Base-by-base conservation (phyloP, 2,329 filamentous ascomycete genomes). In the Sporothrix brasiliensis region DNA sequence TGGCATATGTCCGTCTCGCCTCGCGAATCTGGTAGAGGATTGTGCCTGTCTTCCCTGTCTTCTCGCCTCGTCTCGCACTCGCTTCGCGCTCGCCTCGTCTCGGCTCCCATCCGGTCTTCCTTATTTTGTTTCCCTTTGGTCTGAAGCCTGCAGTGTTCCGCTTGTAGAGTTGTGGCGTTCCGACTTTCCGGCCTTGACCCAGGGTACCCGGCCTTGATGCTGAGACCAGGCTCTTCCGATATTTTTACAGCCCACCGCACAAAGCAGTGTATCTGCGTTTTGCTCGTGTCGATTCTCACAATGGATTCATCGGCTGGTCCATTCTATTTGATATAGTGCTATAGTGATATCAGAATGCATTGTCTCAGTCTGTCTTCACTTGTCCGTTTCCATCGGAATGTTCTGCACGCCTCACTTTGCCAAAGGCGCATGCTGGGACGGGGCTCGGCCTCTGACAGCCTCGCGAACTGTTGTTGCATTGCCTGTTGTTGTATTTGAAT, bases 21-120 rank as follows among this genome's bases (percentile, higher is more conserved):
- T 66, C 47, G 63, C 63, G 27, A 53, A 66, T 66, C 63, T 66
- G 53, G 63, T 27, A 66, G 63, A 39, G 24, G 21, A 19, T 21
- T n/a, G 14, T 66, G 24, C 16, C 44, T 34, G 4, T 30, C 19
- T n/a, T 30, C 14, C 10, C 13, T 13, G 13, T 44, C n/a, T 21
- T 30, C 4, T 19, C 61, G 44, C 11, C 9, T 14, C 39, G 58
- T 34, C 24, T 54, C 21, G 24, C 14, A 11, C 39, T 61, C 58
- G 58, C 34, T 30, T 60, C 27, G 27, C 27, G 13, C 4, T 19
- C 61, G 44, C 11, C 16, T 7, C 39, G 58, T n/a, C 58, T 63
- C 58, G 39, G 58, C 34, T 47, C 39, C 6, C 39, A 4, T 10
- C 58, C 58, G 3, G 56, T 63, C 21, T 24, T 47, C 44, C 21